Evolutionary conservation across 208 protist genomes (phyloP).

Genomic region (Crithidia acanthocephali): DNA sequence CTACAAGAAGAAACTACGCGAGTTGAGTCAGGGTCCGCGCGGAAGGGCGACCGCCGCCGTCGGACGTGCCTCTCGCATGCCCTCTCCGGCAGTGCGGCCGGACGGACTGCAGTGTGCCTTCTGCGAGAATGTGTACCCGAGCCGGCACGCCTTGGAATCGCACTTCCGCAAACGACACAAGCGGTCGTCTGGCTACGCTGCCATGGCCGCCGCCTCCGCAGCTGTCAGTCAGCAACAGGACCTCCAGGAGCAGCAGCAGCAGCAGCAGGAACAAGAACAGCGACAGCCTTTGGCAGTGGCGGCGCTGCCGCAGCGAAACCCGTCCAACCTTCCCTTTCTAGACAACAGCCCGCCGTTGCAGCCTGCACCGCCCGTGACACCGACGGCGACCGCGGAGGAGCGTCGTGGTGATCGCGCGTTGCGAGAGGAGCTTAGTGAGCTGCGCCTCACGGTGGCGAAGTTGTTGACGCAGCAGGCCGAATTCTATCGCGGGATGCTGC

Average conservation of each 20-base stretch:
- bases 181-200: conserved; percentile 36
- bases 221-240: conserved; percentile 12
- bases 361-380: neutral
- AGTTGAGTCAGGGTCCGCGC: neutral
- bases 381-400: neutral
- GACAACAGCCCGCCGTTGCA: neutral
- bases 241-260: neutral
- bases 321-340: conserved; percentile 5
- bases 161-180: conserved; percentile 76
- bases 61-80: neutral
- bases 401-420: conserved; percentile 15
- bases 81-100: neutral
- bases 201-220: conserved; percentile 38
- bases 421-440: conserved; percentile 42
- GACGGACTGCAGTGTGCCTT: conserved; percentile 42
- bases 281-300: neutral
- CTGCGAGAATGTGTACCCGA: conserved; percentile 76
- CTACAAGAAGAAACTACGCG: conserved; percentile 36
- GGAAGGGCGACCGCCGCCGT: neutral
- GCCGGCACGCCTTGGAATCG: conserved; percentile 56
- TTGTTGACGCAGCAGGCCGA: conserved; percentile 37
- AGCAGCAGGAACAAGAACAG: neutral
- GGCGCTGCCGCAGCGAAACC: neutral
- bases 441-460: conserved; percentile 46
- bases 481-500: conserved; percentile 18